Conservation (phyloP, 1,139 yeast genomes). For the Suhomyces guaymorum region DNA sequence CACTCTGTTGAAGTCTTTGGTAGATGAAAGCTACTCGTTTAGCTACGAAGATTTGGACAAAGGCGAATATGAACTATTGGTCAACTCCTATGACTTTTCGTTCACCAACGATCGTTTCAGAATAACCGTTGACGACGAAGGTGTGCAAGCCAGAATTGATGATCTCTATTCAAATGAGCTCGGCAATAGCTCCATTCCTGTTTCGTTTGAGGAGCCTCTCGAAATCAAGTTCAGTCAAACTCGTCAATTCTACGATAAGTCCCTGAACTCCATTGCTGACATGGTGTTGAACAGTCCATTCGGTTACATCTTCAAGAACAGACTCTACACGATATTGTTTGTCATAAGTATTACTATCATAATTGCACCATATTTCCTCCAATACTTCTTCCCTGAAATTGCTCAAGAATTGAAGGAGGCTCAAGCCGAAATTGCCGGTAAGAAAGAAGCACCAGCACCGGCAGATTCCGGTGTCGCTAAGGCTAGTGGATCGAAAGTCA, state of each 20-base stretch:
- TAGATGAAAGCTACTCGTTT: constrained; percentile 32
- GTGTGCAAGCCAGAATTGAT: constrained; percentile 25
- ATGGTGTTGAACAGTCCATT: constrained; percentile 45
- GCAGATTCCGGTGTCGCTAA: background rate
- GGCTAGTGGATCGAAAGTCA: constrained; percentile 4
- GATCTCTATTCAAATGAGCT: constrained; percentile 11
- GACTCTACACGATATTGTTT: constrained; percentile 38
- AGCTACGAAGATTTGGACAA: constrained; percentile 23
- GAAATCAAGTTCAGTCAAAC: constrained; percentile 22
- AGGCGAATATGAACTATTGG: constrained; percentile 39
- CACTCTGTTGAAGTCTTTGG: constrained; percentile 17
- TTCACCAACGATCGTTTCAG: constrained; percentile 29
- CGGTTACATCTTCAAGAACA: constrained; percentile 44
- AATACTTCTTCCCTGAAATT: constrained; percentile 39
- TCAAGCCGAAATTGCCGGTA: constrained; percentile 14
- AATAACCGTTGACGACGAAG: constrained; percentile 24
- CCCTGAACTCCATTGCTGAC: constrained; percentile 34
- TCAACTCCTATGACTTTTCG: constrained; percentile 41
- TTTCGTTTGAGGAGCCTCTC: constrained; percentile 25
- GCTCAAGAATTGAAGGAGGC: constrained; percentile 37
- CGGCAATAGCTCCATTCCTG: constrained; percentile 22
- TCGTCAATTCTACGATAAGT: constrained; percentile 39
- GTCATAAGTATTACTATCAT: constrained; percentile 31
- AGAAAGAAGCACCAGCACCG: constrained; percentile 1
- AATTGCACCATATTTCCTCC: constrained; percentile 36